phyloP scores from a whole-genome alignment of 169 alveolate species.

The Plasmodium relictum region DNA sequence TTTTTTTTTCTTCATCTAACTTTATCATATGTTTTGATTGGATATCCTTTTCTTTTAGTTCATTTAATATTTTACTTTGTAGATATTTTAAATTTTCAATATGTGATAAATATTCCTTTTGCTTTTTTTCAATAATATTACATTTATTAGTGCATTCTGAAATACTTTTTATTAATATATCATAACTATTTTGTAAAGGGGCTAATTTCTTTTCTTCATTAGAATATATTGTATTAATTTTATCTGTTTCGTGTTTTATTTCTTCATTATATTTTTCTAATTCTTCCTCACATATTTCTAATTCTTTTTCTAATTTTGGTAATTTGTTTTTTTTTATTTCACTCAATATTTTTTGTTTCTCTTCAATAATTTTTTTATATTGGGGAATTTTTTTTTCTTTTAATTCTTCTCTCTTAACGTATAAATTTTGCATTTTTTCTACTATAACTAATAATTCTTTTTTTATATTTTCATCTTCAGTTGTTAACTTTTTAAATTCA shows the following conservation, averaged over 20 bases:
- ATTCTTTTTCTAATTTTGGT: constrained; percentile 79
- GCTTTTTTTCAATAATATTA: constrained; percentile 77
- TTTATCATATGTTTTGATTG: constrained; percentile 42
- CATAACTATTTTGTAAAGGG: constrained; percentile 83
- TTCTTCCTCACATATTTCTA: constrained; percentile 82
- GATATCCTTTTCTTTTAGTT: constrained; percentile 61
- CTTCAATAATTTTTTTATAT: constrained; percentile 78
- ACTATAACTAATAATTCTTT: constrained; percentile 82
- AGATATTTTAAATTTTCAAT: constrained; percentile 28
- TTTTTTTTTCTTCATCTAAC: constrained; percentile 25
- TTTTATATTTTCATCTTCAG: constrained; percentile 87
- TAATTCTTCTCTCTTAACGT: constrained; percentile 77
- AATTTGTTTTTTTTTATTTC: constrained; percentile 79
- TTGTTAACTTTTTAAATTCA: constrained; percentile 82
- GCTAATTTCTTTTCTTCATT: constrained; percentile 81
- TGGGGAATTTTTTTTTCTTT: constrained; percentile 76
- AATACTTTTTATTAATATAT: constrained; percentile 67
- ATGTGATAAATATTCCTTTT: constrained; percentile 35
- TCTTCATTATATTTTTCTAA: constrained; percentile 78
- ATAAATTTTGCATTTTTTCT: constrained; percentile 82
- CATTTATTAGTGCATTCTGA: constrained; percentile 76
- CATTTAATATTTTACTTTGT: constrained; percentile 58
- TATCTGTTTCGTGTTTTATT: constrained; percentile 78
- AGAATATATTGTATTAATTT: constrained; percentile 77
- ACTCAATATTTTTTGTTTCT: constrained; percentile 69